Base-by-base conservation (phyloP, 257 asterid genomes). In the Rubia yunnanensis region DNA sequence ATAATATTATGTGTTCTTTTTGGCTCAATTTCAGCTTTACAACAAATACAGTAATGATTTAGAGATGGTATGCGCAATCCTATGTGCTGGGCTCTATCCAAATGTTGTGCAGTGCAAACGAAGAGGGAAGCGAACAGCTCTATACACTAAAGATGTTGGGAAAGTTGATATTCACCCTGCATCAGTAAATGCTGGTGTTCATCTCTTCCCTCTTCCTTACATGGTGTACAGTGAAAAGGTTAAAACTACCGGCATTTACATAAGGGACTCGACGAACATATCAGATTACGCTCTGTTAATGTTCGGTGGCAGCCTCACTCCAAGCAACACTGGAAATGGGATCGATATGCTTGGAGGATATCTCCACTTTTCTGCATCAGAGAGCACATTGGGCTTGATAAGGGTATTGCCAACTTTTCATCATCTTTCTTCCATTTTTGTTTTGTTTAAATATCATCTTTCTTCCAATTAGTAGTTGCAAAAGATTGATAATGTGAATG, bases 301-400 rank as follows among this genome's bases (percentile, higher is more conserved):
- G 99, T 92, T 92, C 60, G 99, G 99, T 65, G 97, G 99, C 57
- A 87, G 87, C 75, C 97, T 92, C 73, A 70, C 73, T 77, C 94
- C 92, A 23, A 79, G 88, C 83, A 73, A 79, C 68, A 83, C 57
- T 68, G 94, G 88, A 28, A 87, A 86, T 69, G 97, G 97, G 50
- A 89, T 92, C 27, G 96, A 92, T 76, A 92, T 92, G 99, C 97
- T 92, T 1, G 97, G 83, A 34, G 99, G 99, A 49, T 92, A 89
- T 79, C 97, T 92, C 67, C 96, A 87, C 75, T 92, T 92, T 58
- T 89, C 97, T 18, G 96, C 99, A 18, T 85, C 96, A 14, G 81
- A 79, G 79, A 84, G 84, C 53, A 88, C 86, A 44, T 76, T 92
- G 76, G 88, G 87, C 76, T 77, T 92, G 67, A 89, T 92, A 72